Conservation (phyloP, 805 yeast genomes). For the Cyberlindnera subsufficiens region DNA sequence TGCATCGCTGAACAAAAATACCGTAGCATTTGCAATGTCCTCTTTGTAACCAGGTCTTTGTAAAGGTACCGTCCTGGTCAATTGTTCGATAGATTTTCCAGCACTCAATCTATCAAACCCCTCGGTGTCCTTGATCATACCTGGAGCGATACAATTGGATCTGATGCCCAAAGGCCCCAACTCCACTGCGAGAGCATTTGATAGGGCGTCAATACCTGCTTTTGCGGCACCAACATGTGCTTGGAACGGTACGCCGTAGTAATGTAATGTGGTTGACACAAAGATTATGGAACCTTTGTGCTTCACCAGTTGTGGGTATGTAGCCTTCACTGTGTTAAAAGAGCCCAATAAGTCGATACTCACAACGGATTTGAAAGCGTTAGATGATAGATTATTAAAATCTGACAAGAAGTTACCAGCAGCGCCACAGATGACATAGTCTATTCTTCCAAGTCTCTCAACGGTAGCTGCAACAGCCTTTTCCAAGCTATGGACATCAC, state of each 20-base stretch:
- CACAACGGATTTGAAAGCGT: slow-evolving; percentile 85
- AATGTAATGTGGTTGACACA: slow-evolving; percentile 86
- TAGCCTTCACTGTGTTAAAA: slow-evolving; percentile 84
- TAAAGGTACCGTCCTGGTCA: slow-evolving; percentile 43
- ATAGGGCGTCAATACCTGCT: slow-evolving; percentile 89
- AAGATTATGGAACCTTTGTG: slow-evolving; percentile 71
- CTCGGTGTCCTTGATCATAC: slow-evolving; percentile 83
- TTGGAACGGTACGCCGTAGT: slow-evolving; percentile 85
- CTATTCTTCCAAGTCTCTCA: slow-evolving; percentile 66
- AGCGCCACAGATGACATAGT: slow-evolving; percentile 89
- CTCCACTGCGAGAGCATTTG: slow-evolving; percentile 82
- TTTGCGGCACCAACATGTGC: slow-evolving; percentile 92
- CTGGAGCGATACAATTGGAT: slow-evolving; percentile 86
- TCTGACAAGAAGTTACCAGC: slow-evolving; percentile 90
- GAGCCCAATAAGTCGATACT: slow-evolving; percentile 86
- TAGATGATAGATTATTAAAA: slow-evolving; percentile 69
- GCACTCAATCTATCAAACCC: slow-evolving; percentile 64
- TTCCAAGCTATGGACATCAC: slow-evolving; percentile 54
- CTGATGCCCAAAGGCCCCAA: slow-evolving; percentile 86
- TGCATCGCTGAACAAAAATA: slow-evolving; percentile 78
- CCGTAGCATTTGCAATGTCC: slow-evolving; percentile 87
- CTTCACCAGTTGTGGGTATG: slow-evolving; percentile 55
- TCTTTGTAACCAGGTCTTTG: slow-evolving; percentile 62
- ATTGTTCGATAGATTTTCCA: slow-evolving; percentile 32
- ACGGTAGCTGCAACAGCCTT: slow-evolving; percentile 66